Evolutionary conservation across 2,329 filamentous ascomycete genomes (phyloP).

Genomic region (Arthroderma sp.): DNA sequence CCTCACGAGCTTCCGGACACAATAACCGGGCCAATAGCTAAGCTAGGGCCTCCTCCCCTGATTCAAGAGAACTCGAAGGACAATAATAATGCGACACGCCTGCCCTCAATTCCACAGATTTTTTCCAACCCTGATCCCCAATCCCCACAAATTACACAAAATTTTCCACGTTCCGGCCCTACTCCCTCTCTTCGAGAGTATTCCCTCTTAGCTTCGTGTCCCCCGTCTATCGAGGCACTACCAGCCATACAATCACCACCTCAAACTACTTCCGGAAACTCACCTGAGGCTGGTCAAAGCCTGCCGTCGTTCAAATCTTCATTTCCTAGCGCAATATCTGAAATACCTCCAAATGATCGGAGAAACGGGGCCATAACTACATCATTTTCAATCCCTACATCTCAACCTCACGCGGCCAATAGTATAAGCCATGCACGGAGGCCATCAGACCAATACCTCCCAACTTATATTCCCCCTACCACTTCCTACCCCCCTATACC

Average conservation of each 20-base stretch:
- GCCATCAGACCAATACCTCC: constrained; percentile 18
- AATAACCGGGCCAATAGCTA: too few species aligned
- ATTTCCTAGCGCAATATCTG: constrained; percentile 17
- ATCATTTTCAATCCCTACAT: not conserved
- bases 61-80: not conserved
- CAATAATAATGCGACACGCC: not conserved
- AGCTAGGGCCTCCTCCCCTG: not conserved
- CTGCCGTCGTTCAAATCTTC: constrained; percentile 30
- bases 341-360: constrained; percentile 18
- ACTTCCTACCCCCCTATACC: constrained; percentile 25
- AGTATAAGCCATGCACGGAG: constrained; percentile 14
- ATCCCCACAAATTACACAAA: not conserved
- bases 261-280: constrained; percentile 19
- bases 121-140: not conserved
- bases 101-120: constrained; percentile 1
- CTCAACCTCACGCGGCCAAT: constrained; percentile 13
- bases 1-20: too few species aligned
- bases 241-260: constrained; percentile 28
- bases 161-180: too few species aligned
- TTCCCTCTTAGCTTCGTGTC: not conserved
- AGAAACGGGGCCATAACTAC: constrained; percentile 13
- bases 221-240: constrained; percentile 17
- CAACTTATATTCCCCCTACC: constrained; percentile 7
- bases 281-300: constrained; percentile 23
- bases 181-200: not conserved